Percentiles rank a stretch among this genome's conserved stretches.
These are phyloP conservation scores for Talaromyces piceae DNA, from an alignment of 2,329 filamentous ascomycete species.

Conservation along the genomic window DNA sequence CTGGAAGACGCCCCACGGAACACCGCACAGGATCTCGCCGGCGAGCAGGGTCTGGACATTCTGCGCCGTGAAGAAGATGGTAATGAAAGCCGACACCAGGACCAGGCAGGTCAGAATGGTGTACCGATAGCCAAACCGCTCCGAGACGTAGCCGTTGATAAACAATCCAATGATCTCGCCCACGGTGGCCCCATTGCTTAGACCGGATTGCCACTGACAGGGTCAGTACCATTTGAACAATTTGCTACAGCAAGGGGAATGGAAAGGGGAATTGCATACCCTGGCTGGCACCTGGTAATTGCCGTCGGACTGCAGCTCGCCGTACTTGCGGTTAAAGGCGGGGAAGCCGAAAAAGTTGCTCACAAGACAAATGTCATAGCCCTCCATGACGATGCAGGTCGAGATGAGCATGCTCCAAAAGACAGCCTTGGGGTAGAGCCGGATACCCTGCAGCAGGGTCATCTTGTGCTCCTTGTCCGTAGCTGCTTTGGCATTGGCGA, in stretches of 20 bases:
- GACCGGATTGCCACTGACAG: slow-evolving; percentile 37
- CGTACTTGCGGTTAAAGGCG: slow-evolving; percentile 37
- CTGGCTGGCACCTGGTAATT: slow-evolving; percentile 33
- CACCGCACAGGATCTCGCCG: slow-evolving; percentile 45
- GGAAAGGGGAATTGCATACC: slow-evolving; percentile 20
- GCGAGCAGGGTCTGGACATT: slow-evolving; percentile 42
- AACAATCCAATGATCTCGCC: slow-evolving; percentile 46
- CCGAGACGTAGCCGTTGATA: slow-evolving; percentile 45
- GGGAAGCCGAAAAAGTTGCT: slow-evolving; percentile 64
- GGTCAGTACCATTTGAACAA: too few relatives aligned
- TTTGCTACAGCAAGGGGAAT: neutral
- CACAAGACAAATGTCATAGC: slow-evolving; percentile 73
- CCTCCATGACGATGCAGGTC: slow-evolving; percentile 89
- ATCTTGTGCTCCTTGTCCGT: slow-evolving; percentile 52
- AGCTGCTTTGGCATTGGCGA: slow-evolving; percentile 35
- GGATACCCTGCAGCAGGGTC: slow-evolving; percentile 68
- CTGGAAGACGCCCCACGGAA: slow-evolving; percentile 48
- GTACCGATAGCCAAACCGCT: slow-evolving; percentile 46
- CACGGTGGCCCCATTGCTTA: slow-evolving; percentile 37
- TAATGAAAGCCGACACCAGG: slow-evolving; percentile 41
- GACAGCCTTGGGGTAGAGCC: slow-evolving; percentile 79
- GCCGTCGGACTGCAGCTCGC: slow-evolving; percentile 24
- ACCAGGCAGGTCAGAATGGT: slow-evolving; percentile 43
- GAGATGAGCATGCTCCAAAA: slow-evolving; percentile 77
- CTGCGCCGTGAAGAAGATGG: slow-evolving; percentile 46